Conservation (phyloP, 2,329 filamentous ascomycete genomes). For the Neofusicoccum umdonicola region DNA sequence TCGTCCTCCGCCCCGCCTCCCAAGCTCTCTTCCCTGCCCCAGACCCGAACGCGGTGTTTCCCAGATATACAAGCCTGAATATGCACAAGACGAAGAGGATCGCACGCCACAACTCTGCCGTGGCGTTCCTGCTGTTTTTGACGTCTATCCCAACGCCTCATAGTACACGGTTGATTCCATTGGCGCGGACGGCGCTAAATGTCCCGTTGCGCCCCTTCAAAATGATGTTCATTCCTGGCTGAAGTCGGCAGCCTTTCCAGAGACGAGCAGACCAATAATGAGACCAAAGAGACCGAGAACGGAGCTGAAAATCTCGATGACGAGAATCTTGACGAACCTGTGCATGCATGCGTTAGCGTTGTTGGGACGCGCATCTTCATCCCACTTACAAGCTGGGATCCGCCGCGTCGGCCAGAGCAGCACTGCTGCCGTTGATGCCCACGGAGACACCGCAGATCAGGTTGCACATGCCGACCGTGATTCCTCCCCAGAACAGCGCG, state of each 20-base stretch:
- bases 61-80: slow-evolving; percentile 14
- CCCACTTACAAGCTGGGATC: slow-evolving; percentile 79
- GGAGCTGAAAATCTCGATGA: slow-evolving; percentile 99
- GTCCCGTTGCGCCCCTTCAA: background rate
- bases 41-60: background rate
- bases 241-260: slow-evolving; percentile 79
- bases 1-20: background rate
- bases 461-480: slow-evolving; percentile 95
- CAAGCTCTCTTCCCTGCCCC: background rate
- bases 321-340: slow-evolving; percentile 97
- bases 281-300: slow-evolving; percentile 94
- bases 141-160: slow-evolving; percentile 16
- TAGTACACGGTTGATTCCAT: slow-evolving; percentile 6
- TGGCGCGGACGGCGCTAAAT: background rate
- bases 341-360: slow-evolving; percentile 18
- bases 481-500: slow-evolving; percentile 90
- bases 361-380: background rate
- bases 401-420: slow-evolving; percentile 91
- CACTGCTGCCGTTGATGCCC: slow-evolving; percentile 96
- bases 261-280: slow-evolving; percentile 88
- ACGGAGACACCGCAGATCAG: slow-evolving; percentile 94
- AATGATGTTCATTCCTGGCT: slow-evolving; percentile 24
- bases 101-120: background rate
- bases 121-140: background rate
- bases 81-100: slow-evolving; percentile 5